Percentiles rank a stretch among this genome's conserved stretches.
Conservation (phyloP, 2,329 filamentous ascomycete species). For the Aspergillus brunneoviolaceus region DNA sequence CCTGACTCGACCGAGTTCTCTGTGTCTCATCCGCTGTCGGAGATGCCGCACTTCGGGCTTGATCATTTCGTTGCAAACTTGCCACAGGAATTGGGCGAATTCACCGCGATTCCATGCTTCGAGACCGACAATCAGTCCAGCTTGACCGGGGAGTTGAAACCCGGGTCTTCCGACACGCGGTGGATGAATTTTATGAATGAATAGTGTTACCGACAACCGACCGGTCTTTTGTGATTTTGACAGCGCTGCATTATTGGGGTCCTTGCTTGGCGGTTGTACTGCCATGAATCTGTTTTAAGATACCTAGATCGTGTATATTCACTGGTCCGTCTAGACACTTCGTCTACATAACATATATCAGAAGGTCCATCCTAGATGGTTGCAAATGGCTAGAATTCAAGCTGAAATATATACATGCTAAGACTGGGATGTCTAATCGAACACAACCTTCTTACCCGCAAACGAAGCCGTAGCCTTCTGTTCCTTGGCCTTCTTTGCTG, state of each 20-base stretch:
- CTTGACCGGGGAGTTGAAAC: constrained; percentile 26
- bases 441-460: constrained; percentile 61
- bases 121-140: constrained; percentile 33
- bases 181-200: constrained; percentile 40
- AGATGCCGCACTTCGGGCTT: constrained; percentile 37
- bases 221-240: background rate
- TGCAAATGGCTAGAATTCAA: background rate
- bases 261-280: background rate
- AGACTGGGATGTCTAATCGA: constrained; percentile 48
- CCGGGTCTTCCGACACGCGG: constrained; percentile 24
- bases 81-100: constrained; percentile 41
- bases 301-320: constrained; percentile 15
- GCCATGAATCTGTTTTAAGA: constrained; percentile 9
- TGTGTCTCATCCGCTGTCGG: constrained; percentile 29
- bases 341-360: background rate
- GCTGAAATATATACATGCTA: constrained; percentile 17
- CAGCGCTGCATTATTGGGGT: constrained; percentile 1
- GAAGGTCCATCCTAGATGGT: background rate
- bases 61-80: constrained; percentile 44
- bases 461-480: constrained; percentile 51
- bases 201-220: constrained; percentile 10
- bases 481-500: constrained; percentile 59
- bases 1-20: constrained; percentile 29
- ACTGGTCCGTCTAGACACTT: constrained; percentile 2
- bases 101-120: constrained; percentile 42